These are phyloP conservation scores for Serendipita sp. DNA, from an alignment of 768 basidiomycete species.

Conservation along the genomic window DNA sequence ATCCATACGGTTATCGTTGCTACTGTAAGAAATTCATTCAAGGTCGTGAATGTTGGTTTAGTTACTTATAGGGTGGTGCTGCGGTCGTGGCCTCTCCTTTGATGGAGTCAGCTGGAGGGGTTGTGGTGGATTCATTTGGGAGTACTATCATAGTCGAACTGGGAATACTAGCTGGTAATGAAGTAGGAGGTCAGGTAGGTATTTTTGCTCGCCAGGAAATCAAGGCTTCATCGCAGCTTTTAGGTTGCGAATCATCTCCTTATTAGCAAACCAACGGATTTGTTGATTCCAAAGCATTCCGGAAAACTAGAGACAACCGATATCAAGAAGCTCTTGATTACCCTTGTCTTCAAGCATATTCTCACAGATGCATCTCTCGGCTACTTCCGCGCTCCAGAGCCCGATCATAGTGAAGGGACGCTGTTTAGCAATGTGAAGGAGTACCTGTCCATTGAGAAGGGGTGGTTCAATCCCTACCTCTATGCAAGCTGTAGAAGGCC, in stretches of 20 bases:
- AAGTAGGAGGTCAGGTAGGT: slow-evolving; percentile 27
- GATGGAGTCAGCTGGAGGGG: slow-evolving; percentile 41
- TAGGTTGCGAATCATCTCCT: slow-evolving; percentile 33
- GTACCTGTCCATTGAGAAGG: slow-evolving; percentile 45
- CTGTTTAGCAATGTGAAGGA: slow-evolving; percentile 46
- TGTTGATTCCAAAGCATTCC: slow-evolving; percentile 35
- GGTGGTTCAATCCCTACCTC: slow-evolving; percentile 52
- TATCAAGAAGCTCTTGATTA: slow-evolving; percentile 41
- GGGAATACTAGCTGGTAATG: slow-evolving; percentile 38
- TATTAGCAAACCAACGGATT: slow-evolving; percentile 31
- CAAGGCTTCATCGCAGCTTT: background rate
- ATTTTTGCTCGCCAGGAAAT: background rate
- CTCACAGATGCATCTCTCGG: slow-evolving; percentile 42
- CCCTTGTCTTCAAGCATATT: slow-evolving; percentile 42
- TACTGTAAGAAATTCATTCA: slow-evolving; percentile 27
- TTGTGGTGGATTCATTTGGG: slow-evolving; percentile 32
- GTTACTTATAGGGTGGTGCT: slow-evolving; percentile 22
- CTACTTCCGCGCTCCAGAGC: slow-evolving; percentile 44
- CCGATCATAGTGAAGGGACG: slow-evolving; percentile 33
- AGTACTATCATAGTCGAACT: slow-evolving; percentile 44
- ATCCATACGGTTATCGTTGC: slow-evolving; percentile 45
- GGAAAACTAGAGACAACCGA: slow-evolving; percentile 38
- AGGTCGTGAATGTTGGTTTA: background rate
- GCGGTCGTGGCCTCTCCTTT: slow-evolving; percentile 31
- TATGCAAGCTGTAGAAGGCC: slow-evolving; percentile 45